These are phyloP conservation scores for Wickerhamiella galacta DNA, from an alignment of 805 yeast species.

Conservation along the genomic window DNA sequence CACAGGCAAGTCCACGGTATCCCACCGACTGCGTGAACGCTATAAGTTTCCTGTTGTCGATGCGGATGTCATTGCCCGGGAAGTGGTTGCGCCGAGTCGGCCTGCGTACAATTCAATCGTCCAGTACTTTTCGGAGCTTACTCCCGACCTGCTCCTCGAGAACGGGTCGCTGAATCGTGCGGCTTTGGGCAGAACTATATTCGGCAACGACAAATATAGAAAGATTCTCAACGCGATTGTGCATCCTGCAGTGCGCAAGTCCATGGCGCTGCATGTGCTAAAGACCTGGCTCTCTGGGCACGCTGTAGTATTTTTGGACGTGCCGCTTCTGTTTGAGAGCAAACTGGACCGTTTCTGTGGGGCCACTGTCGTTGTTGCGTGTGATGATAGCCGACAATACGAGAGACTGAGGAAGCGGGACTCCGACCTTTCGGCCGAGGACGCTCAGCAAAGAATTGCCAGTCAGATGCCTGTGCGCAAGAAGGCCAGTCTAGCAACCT, in stretches of 20 bases:
- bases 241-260: constrained; percentile 72
- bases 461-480: constrained; percentile 57
- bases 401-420: constrained; percentile 51
- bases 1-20: constrained; percentile 89
- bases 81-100: constrained; percentile 69
- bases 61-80: constrained; percentile 79
- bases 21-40: constrained; percentile 35
- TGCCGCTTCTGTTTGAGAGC: constrained; percentile 78
- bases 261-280: constrained; percentile 41
- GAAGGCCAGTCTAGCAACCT: constrained; percentile 44
- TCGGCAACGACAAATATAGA: constrained; percentile 46
- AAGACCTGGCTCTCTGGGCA: constrained; percentile 40
- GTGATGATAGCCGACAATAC: constrained; percentile 41
- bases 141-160: constrained; percentile 30
- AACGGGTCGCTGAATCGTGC: constrained; percentile 48
- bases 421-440: constrained; percentile 43
- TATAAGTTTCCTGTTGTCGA: constrained; percentile 52
- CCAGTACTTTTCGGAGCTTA: constrained; percentile 35
- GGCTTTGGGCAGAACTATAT: constrained; percentile 63
- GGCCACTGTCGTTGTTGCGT: constrained; percentile 46
- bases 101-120: constrained; percentile 54
- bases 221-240: constrained; percentile 51
- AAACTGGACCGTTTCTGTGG: constrained; percentile 60
- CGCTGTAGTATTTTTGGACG: constrained; percentile 59
- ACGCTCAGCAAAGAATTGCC: constrained; percentile 53